These are phyloP conservation scores for Uronychia setigera DNA, from an alignment of 73 alveolate species.

Conservation along the genomic window DNA sequence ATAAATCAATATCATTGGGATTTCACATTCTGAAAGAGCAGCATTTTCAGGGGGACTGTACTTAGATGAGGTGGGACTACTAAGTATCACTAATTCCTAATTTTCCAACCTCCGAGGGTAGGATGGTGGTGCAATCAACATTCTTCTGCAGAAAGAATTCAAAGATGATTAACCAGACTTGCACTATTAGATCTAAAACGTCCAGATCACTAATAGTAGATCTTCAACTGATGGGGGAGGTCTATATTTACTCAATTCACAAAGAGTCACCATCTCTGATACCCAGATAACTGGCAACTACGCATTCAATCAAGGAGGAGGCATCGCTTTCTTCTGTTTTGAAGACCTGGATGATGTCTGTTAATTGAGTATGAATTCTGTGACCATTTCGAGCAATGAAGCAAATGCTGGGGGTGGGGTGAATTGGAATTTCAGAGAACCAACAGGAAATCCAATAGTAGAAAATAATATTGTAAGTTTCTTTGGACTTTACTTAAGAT, in stretches of 20 bases:
- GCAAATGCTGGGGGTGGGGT: conserved; percentile 66
- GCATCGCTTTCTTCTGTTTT: conserved; percentile 42
- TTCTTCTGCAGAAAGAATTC: conserved; percentile 17
- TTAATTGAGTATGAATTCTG: not conserved
- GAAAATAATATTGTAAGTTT: conserved; percentile 35
- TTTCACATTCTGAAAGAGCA: not conserved
- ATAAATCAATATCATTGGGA: not conserved
- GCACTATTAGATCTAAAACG: conserved; percentile 20
- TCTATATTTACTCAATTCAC: conserved; percentile 9
- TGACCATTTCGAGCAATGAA: conserved; percentile 4
- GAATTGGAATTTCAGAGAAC: conserved; percentile 57
- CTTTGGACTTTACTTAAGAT: too few relatives aligned
- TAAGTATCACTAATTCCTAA: not conserved
- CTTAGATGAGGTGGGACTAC: conserved; percentile 2
- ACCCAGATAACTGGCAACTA: conserved; percentile 11
- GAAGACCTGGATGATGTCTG: conserved; percentile 50
- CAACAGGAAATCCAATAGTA: conserved; percentile 5
- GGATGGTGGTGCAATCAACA: conserved; percentile 66
- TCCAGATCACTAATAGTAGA: conserved; percentile 15
- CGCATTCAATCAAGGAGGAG: conserved; percentile 65
- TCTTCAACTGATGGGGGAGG: conserved; percentile 61
- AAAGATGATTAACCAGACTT: conserved; percentile 22
- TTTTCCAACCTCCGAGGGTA: conserved; percentile 30
- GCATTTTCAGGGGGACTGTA: conserved; percentile 29
- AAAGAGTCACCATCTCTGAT: conserved; percentile 2